Percentiles rank a stretch among this genome's conserved stretches.
These are phyloP conservation scores for Cercospora zeina DNA, from an alignment of 2,329 filamentous ascomycete genomes.

Conservation along the genomic window DNA sequence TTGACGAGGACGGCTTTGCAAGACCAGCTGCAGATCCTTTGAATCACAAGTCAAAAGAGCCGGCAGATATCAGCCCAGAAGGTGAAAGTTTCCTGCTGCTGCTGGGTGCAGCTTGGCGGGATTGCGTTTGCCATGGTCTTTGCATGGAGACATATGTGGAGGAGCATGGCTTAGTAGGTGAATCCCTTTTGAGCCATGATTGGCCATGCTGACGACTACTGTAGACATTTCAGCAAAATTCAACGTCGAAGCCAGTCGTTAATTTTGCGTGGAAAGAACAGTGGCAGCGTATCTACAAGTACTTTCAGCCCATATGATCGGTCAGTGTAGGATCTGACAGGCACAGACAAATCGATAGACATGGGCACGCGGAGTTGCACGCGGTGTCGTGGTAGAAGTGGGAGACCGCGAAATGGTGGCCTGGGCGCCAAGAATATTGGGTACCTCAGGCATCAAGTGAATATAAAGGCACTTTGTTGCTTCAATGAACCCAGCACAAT, in stretches of 20 bases:
- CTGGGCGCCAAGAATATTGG: neutral
- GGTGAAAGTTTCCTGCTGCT: slow-evolving; percentile 49
- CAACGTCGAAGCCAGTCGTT: neutral
- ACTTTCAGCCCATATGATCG: neutral
- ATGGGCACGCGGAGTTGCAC: no score
- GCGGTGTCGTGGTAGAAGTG: neutral
- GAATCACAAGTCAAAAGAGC: slow-evolving; percentile 37
- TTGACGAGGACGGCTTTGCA: slow-evolving; percentile 44
- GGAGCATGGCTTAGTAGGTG: neutral
- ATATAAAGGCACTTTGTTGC: neutral
- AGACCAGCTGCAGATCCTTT: slow-evolving; percentile 49
- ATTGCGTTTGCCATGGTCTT: slow-evolving; percentile 39
- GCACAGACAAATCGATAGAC: no score
- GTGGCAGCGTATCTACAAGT: neutral
- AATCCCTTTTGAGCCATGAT: no score
- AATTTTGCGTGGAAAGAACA: neutral
- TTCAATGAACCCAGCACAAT: neutral
- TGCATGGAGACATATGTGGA: slow-evolving; percentile 20
- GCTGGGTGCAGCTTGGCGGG: slow-evolving; percentile 47
- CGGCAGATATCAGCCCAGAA: slow-evolving; percentile 42
- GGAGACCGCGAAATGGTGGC: neutral
- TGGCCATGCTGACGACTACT: neutral
- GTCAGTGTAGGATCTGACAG: neutral
- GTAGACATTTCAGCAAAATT: neutral
- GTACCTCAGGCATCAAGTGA: neutral